Evolutionary conservation across 202 grass and related monocot genomes (phyloP).

Genomic region (Brachypodium distachyon): DNA sequence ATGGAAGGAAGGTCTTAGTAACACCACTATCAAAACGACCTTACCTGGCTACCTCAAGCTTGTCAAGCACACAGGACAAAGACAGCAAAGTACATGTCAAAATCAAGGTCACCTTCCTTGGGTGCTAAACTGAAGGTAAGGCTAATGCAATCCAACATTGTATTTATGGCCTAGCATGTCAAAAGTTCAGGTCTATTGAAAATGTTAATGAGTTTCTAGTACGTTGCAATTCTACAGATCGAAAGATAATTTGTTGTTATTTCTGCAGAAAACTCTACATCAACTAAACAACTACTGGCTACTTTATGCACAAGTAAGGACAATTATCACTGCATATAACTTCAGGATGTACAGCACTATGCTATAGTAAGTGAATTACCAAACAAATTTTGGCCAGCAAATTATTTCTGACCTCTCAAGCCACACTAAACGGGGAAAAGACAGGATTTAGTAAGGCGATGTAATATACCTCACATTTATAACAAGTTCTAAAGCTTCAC

Average conservation of each 20-base stretch:
- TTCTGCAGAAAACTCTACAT: neutral
- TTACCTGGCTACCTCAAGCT: neutral
- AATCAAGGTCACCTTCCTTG: neutral
- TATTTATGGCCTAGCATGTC: neutral
- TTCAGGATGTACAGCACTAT: neutral
- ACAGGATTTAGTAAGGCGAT: no score
- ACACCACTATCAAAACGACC: neutral
- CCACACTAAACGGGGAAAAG: neutral
- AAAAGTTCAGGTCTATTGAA: neutral
- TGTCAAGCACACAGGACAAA: neutral
- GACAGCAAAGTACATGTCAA: neutral
- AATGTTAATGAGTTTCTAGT: neutral
- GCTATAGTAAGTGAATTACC: neutral
- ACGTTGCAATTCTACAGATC: neutral
- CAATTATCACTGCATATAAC: neutral
- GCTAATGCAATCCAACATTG: neutral
- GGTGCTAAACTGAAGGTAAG: conserved; percentile 4
- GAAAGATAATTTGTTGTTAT: neutral
- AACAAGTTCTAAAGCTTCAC: no score
- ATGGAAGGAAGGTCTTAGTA: conserved; percentile 14
- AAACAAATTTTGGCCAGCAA: neutral
- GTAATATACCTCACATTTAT: no score
- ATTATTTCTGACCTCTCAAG: neutral
- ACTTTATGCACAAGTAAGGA: neutral
- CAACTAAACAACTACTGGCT: neutral